A percentile compares a stretch with the other conserved stretches of the same genome.
These are phyloP conservation scores for Blastocystis hominis DNA, from an alignment of 352 stramenopile species.

Conservation along the genomic window DNA sequence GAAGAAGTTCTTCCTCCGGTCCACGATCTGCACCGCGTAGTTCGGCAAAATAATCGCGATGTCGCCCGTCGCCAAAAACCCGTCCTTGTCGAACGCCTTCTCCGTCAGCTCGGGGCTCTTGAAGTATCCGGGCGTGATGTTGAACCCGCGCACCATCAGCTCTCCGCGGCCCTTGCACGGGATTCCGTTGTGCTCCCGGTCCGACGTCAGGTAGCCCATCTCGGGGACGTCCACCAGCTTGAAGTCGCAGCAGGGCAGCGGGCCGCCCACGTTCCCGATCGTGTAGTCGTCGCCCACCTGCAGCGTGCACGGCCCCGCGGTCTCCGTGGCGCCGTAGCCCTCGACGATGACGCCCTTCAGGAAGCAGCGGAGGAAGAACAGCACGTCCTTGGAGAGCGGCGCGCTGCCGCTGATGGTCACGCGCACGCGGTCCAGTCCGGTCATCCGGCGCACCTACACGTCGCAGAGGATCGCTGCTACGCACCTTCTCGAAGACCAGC, in stretches of 20 bases:
- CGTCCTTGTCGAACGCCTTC: slow-evolving; percentile 68
- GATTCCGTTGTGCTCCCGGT: slow-evolving; percentile 68
- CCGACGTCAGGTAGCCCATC: slow-evolving; percentile 83
- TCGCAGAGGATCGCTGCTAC: slow-evolving; percentile 22
- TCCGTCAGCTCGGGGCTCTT: slow-evolving; percentile 70
- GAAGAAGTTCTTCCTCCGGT: slow-evolving; percentile 85
- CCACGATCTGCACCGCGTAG: slow-evolving; percentile 73
- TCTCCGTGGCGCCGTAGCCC: slow-evolving; percentile 89
- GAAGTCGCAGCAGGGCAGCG: slow-evolving; percentile 75
- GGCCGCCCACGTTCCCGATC: slow-evolving; percentile 80
- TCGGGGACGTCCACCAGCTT: slow-evolving; percentile 85
- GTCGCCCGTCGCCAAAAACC: slow-evolving; percentile 73
- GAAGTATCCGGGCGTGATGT: slow-evolving; percentile 70
- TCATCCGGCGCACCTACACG: slow-evolving; percentile 26
- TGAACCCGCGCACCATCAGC: slow-evolving; percentile 62
- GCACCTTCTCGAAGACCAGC: slow-evolving; percentile 88
- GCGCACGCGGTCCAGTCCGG: slow-evolving; percentile 65
- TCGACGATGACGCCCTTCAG: slow-evolving; percentile 79
- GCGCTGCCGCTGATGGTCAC: slow-evolving; percentile 83
- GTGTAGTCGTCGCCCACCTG: slow-evolving; percentile 68
- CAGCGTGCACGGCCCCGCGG: slow-evolving; percentile 71
- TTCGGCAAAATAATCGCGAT: slow-evolving; percentile 73
- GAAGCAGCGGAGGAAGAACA: slow-evolving; percentile 84
- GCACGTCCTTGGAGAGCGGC: slow-evolving; percentile 81
- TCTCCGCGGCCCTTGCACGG: slow-evolving; percentile 60